Percentiles rank a stretch among this genome's conserved stretches.
Conservation (phyloP, 495 filamentous ascomycete species). For the Talaromyces stipitatus region DNA sequence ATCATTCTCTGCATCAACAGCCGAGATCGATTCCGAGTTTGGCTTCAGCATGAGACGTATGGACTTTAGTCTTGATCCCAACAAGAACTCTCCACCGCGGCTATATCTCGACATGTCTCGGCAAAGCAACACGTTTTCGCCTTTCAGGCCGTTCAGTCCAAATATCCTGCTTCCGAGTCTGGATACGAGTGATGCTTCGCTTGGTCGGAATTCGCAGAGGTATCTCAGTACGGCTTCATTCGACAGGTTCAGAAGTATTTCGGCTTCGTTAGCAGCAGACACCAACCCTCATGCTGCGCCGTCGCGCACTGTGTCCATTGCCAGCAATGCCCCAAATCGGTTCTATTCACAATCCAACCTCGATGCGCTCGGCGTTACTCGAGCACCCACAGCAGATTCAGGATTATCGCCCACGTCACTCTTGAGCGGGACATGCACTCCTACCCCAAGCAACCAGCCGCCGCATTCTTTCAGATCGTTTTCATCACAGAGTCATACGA, state of each 20-base stretch:
- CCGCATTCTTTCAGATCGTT: neutral
- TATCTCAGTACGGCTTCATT: neutral
- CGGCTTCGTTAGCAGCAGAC: neutral
- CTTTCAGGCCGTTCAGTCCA: constrained; percentile 1
- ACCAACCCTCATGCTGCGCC: neutral
- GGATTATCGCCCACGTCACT: neutral
- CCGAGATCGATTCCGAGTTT: neutral
- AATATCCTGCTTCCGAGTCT: neutral
- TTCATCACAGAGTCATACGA: neutral
- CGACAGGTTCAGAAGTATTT: neutral
- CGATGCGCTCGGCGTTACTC: neutral
- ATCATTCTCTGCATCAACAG: neutral
- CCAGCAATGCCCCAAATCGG: neutral
- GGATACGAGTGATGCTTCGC: neutral
- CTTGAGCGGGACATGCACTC: neutral
- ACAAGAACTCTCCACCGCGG: neutral
- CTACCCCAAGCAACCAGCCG: neutral
- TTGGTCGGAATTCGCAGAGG: neutral
- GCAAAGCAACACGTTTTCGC: neutral
- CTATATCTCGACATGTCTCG: neutral
- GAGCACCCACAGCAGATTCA: neutral
- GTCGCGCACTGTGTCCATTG: neutral
- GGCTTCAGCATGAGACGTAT: neutral
- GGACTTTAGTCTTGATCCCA: neutral
- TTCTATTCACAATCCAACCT: constrained; percentile 2